Conservation (phyloP, 179 eudicot species). For the Silene noctiflora region DNA sequence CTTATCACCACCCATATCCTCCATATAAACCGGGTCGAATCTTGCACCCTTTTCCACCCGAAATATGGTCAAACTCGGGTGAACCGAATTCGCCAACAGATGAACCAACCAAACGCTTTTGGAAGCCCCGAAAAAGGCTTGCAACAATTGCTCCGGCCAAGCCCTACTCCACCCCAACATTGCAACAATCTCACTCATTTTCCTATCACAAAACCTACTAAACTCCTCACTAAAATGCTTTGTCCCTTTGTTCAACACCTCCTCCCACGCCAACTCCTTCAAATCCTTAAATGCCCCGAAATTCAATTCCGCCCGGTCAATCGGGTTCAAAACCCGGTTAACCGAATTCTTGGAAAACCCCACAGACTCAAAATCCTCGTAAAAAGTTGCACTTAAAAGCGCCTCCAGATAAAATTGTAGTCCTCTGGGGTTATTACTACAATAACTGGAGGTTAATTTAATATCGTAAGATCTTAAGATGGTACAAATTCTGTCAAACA, state of each 20-base stretch:
- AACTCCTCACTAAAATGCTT: conserved; percentile 85
- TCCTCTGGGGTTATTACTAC: conserved; percentile 40
- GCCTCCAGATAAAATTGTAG: conserved; percentile 58
- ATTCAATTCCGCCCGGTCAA: conserved; percentile 49
- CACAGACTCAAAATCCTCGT: conserved; percentile 60
- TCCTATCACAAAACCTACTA: conserved; percentile 81
- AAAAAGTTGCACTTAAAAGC: conserved; percentile 49
- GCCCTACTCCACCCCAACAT: conserved; percentile 82
- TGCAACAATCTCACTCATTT: conserved; percentile 85
- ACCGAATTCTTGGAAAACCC: conserved; percentile 36
- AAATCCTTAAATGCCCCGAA: conserved; percentile 37
- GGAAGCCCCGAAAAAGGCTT: conserved; percentile 77
- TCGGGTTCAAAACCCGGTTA: conserved; percentile 56
- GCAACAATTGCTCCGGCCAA: conserved; percentile 87
- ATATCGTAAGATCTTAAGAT: conserved; percentile 60
- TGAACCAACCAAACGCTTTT: conserved; percentile 87
- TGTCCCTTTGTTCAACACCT: conserved; percentile 77
- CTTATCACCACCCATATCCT: conserved; percentile 64
- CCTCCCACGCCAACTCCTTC: conserved; percentile 69
- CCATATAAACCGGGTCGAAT: conserved; percentile 85
- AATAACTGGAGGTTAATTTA: conserved; percentile 36
- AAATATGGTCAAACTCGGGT: conserved; percentile 60
- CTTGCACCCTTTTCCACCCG: conserved; percentile 60
- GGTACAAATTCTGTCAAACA: conserved; percentile 44
- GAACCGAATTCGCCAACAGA: conserved; percentile 76